Percentiles rank a stretch among this genome's conserved stretches.
Evolutionary conservation across 192 early-diverging fungal genomes (phyloP).

Genomic region (Phycomyces blakesleeanus): DNA sequence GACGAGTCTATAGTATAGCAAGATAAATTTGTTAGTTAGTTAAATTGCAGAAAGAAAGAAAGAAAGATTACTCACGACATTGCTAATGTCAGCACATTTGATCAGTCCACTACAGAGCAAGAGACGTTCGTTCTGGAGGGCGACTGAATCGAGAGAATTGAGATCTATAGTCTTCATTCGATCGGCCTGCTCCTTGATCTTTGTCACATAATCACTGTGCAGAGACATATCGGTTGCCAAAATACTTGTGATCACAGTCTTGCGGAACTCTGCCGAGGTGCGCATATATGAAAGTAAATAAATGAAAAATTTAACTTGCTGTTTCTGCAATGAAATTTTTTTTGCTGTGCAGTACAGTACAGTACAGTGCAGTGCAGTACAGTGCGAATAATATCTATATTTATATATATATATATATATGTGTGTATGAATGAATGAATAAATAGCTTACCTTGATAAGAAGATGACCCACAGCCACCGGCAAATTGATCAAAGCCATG

Average conservation of each 20-base stretch:
- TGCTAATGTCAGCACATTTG: constrained; percentile 83
- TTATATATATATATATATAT: not conserved
- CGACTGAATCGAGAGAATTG: constrained; percentile 35
- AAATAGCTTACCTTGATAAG: constrained; percentile 11
- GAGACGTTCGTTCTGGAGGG: constrained; percentile 52
- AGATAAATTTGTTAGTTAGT: too few species aligned
- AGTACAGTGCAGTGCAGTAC: not conserved
- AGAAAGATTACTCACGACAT: constrained; percentile 55
- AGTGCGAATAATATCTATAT: not conserved
- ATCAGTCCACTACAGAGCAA: constrained; percentile 67
- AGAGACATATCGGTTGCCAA: constrained; percentile 81
- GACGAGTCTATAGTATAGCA: constrained; percentile 46
- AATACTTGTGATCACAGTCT: constrained; percentile 65
- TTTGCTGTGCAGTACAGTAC: too few species aligned
- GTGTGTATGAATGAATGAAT: too few species aligned
- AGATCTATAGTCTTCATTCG: constrained; percentile 42
- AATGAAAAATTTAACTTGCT: not conserved
- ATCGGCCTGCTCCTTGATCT: constrained; percentile 59
- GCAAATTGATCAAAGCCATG: constrained; percentile 41
- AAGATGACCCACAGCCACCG: not conserved
- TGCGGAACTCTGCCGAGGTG: constrained; percentile 56
- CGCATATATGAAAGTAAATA: constrained; percentile 17
- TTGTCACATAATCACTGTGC: constrained; percentile 73
- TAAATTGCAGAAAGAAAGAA: too few species aligned
- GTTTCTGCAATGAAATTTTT: not conserved